Base-by-base conservation (phyloP, 208 protist species). In the Crithidia thermophila region DNA sequence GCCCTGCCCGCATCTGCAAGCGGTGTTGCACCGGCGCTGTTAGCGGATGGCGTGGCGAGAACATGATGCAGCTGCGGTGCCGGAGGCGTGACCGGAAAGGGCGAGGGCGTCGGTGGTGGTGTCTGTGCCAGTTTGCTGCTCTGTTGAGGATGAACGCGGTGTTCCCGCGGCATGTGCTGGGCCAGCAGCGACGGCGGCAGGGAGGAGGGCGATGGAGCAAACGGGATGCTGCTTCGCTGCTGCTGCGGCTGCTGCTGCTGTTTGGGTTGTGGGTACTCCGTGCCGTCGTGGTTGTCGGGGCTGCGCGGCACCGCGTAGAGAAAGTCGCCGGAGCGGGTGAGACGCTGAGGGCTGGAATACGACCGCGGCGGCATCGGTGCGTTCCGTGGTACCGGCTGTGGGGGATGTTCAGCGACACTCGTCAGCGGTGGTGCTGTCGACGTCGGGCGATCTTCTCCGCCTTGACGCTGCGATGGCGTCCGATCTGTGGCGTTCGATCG, bases 41-140 rank as follows among this genome's bases (percentile, higher is more conserved):
- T 25, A 1, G 40, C 28, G 0, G 56, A 9, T 6, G 28, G 36
- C 23, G 31, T 42, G 21, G 5, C n/a, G n/a, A n/a, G n/a, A n/a
- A n/a, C n/a, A n/a, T n/a, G n/a, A n/a, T n/a, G 23, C 31, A 59
- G 36, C 36, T 46, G 5, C 52, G 45, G 7, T 13, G 16, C 34
- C 16, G 52, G 39, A 28, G 56, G 40, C 4, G 56, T 62, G 40
- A 42, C 40, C 6, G 39, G 39, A 25, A 61, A 36, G 25, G 39
- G 55, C 10, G 55, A 61, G 18, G 49, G 4, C 4, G 23, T 36
- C 39, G 34, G 25, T 6, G 34, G 2, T 23, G 45, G 21, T 28
- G 45, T 8, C 21, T 50, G 45, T 34, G 9, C 27, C 6, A 16
- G 47, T 27, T 52, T 52, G 47, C 47, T 9, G 47, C 7, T 28